Evolutionary conservation across 257 asterid genomes (phyloP), one percentile per base, ranked within the genome.

Genomic region (Coffea eugenioides): DNA sequence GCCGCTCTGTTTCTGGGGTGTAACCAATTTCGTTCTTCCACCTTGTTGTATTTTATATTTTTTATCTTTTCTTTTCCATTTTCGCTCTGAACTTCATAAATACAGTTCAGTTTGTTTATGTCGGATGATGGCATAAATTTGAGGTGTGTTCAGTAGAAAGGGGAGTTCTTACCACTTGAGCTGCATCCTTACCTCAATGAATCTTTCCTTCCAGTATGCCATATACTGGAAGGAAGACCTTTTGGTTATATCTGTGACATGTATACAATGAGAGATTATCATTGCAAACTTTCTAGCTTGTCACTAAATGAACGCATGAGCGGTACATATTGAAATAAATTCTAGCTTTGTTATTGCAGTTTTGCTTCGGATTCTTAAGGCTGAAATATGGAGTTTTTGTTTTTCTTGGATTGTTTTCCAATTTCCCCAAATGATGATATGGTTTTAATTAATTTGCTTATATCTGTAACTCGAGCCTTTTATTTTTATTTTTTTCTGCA

Each of bases 401-500:
- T 74, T 62, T 78, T 71, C 73, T 72, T 31, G 39, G 14, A 7
- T 45, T 43, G 16, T 62, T 31, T 45, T 76, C 21, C 18, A 72
- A 12, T 62, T 6, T 15, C 36, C 39, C 70, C 36, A 8, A 25
- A 59, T 18, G 23, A 25, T 64, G 61, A n/a, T 45, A 64, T 80
- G 43, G 36, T 43, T 45, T 23, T n/a, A 14, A 27, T 41, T 51
- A 48, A 48, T 46, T 54, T 52, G 5, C 75, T 51, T 14, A 61
- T 77, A 71, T 52, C 76, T 34, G 75, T 65, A 61, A 71, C 61
- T 27, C 23, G 41, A 83, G 77, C 61, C 36, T 18, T 83, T 77
- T 83, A 73, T 72, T 15, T 43, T 76, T 83, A 71, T 72, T 15
- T 43, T 21, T 39, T 27, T 1, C 71, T 91, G 97, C 97, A 95